phyloP scores from a whole-genome alignment of 2,329 filamentous ascomycete species.

The Sclerotiophoma versabilis region DNA sequence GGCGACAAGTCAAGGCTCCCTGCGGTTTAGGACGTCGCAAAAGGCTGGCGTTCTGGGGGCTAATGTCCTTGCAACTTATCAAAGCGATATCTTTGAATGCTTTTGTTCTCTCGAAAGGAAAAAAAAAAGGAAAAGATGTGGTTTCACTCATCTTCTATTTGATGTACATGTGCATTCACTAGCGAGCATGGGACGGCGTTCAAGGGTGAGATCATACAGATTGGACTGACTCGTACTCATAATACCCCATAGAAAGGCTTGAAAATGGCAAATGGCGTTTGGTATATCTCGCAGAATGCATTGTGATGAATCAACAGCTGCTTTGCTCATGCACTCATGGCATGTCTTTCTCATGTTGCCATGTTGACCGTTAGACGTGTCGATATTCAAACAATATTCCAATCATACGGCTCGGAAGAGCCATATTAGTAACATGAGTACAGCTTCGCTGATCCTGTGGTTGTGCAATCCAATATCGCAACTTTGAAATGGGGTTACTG shows the following conservation, averaged over 20 bases:
- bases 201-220: not conserved
- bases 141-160: too few relatives aligned
- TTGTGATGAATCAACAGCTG: not conserved
- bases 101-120: not conserved
- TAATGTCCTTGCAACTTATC: not conserved
- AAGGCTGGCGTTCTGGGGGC: too few relatives aligned
- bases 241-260: constrained; percentile 19
- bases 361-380: too few relatives aligned
- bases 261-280: constrained; percentile 17
- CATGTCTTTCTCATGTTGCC: too few relatives aligned
- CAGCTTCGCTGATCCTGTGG: too few relatives aligned
- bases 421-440: too few relatives aligned
- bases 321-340: too few relatives aligned
- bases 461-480: too few relatives aligned
- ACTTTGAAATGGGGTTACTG: too few relatives aligned
- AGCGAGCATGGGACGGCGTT: constrained; percentile 17
- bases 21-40: not conserved
- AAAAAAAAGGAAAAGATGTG: too few relatives aligned
- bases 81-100: not conserved
- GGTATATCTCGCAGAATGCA: not conserved
- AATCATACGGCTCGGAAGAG: too few relatives aligned
- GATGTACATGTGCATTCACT: constrained; percentile 1
- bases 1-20: constrained; percentile 67
- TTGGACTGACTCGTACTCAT: constrained; percentile 12
- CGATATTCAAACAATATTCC: too few relatives aligned